These are phyloP conservation scores for Diaporthe sp. DNA, from an alignment of 2,329 filamentous ascomycete genomes.

Conservation along the genomic window DNA sequence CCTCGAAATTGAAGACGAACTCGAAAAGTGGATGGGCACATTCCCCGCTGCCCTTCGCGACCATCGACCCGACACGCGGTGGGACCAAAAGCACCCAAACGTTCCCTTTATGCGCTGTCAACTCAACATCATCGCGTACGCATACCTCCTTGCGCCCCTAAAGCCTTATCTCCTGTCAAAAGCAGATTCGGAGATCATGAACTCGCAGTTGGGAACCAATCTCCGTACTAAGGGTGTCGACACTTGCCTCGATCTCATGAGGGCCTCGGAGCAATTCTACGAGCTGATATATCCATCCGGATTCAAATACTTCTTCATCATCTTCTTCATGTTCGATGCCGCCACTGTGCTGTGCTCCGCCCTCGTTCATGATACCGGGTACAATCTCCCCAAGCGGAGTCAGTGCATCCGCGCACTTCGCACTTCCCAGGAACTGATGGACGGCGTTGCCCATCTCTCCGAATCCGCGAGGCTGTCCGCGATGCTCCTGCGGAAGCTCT, in stretches of 20 bases:
- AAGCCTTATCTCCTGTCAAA: constrained; percentile 44
- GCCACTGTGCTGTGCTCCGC: constrained; percentile 47
- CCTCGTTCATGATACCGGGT: constrained; percentile 44
- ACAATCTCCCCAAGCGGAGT: constrained; percentile 45
- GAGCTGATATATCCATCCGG: constrained; percentile 42
- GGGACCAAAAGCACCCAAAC: constrained; percentile 45
- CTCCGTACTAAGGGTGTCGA: constrained; percentile 44
- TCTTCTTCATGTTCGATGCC: constrained; percentile 49
- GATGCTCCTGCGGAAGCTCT: constrained; percentile 33
- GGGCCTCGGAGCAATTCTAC: constrained; percentile 41
- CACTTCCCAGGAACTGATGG: constrained; percentile 37
- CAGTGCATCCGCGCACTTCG: constrained; percentile 33
- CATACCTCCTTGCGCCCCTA: constrained; percentile 43
- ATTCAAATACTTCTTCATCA: constrained; percentile 47
- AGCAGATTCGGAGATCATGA: constrained; percentile 40
- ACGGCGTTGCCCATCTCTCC: constrained; percentile 31
- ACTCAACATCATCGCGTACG: constrained; percentile 46
- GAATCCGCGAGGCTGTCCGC: constrained; percentile 36
- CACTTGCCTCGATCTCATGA: constrained; percentile 42
- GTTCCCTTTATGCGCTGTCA: constrained; percentile 48
- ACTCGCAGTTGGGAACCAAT: constrained; percentile 39
- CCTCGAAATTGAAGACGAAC: constrained; percentile 41
- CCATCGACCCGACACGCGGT: constrained; percentile 44
- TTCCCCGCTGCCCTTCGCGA: constrained; percentile 44
- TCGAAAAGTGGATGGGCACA: constrained; percentile 42